A percentile compares a stretch with the other conserved stretches of the same genome.
phyloP scores from a whole-genome alignment of 163 green algal species.

The Scenedesmus sp. region DNA sequence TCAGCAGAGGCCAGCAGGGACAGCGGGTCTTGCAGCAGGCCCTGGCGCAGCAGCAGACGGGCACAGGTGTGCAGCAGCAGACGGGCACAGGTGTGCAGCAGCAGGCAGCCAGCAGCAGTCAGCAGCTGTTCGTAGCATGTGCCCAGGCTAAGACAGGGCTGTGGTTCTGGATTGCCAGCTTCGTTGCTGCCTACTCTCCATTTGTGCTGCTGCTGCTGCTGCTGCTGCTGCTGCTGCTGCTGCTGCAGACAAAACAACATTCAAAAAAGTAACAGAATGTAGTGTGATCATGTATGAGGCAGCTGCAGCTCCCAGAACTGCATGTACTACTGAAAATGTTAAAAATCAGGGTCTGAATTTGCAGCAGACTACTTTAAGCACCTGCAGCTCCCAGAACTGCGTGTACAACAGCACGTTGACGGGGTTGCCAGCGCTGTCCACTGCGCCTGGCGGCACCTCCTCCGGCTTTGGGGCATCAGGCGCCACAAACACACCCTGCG shows the following conservation, averaged over 20 bases:
- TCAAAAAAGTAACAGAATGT: too few species aligned
- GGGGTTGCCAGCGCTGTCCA: slow-evolving; percentile 76
- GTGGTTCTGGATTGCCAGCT: not conserved
- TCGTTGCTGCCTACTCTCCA: too few species aligned
- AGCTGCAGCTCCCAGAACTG: slow-evolving; percentile 84
- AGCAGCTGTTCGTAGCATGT: not conserved
- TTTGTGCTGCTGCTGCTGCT: not conserved
- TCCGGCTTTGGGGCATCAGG: slow-evolving; percentile 6
- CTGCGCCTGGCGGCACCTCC: slow-evolving; percentile 53
- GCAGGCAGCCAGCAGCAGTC: not conserved
- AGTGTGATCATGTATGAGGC: too few species aligned
- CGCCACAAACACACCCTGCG: slow-evolving; percentile 23
- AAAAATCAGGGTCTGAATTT: too few species aligned
- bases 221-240: too few species aligned
- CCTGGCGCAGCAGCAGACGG: not conserved
- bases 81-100: too few species aligned
- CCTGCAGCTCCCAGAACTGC: slow-evolving; percentile 82
- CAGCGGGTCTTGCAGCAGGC: slow-evolving; percentile 57
- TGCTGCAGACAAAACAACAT: too few species aligned
- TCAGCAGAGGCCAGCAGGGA: slow-evolving; percentile 49
- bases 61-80: too few species aligned
- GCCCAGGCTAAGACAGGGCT: too few species aligned
- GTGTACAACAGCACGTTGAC: slow-evolving; percentile 78
- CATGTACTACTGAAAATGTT: slow-evolving; percentile 80
- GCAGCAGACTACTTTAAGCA: too few species aligned